Evolutionary conservation across 2,329 filamentous ascomycete genomes (phyloP), one percentile per base, ranked within the genome.

Genomic region (Pseudocercospora macadamiae): DNA sequence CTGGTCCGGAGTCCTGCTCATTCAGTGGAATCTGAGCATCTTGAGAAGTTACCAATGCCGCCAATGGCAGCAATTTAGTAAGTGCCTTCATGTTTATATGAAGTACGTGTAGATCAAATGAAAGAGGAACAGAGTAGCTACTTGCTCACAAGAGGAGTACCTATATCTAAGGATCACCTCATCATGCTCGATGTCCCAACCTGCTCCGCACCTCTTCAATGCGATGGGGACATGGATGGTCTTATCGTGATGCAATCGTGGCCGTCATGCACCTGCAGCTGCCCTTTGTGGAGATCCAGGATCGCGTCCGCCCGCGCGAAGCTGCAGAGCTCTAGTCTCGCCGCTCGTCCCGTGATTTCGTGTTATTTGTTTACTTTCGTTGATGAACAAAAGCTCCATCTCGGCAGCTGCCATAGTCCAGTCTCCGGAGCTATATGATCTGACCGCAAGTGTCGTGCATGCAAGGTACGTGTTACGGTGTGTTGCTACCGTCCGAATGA

Each of bases 11-110:
- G 18, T 59, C 36, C 52, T 57, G 49, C 21, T 47, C 37, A 12
- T 58, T 62, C n/a, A 72, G 52, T 18, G 70, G 69, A 4, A 66
- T 60, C 64, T 72, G 70, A 8, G 55, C 42, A 37, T 51, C 45
- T 30, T 63, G 60, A 14, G 65, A 59, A 30, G 58, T 19, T 5
- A 61, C 63, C 7, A 63, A 26, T n/a, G 61, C 67, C 51, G 66
- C 64, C 52, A 70, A 60, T 59, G 67, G 60, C 54, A 70, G 54
- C 21, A 70, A 16, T 2, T 51, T 34, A 26, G 26, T 42, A 21
- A 54, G 34, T 5, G 48, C 39, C 26, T 64, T 64, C 65, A 68
- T 68, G 7, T 2, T 51, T 23, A 19, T 10, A 16, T 52, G n/a
- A 6, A 7, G 18, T 32, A 8, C 19, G 8, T 21, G 5, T n/a